Conservation (phyloP, 2,329 filamentous ascomycete genomes). For the Lasiodiplodia sp. region DNA sequence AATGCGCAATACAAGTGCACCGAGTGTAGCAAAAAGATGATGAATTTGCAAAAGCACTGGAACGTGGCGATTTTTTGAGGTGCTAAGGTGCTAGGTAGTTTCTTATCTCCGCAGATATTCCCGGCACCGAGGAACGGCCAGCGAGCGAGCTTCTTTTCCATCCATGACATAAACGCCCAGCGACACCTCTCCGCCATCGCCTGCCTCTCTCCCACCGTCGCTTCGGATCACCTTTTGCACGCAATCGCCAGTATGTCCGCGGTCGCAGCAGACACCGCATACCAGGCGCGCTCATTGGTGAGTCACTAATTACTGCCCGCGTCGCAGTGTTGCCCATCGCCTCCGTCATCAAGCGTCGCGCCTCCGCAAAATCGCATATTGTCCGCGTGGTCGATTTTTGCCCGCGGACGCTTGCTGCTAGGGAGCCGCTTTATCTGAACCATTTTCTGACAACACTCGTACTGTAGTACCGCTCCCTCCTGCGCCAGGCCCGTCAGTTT, state of each 20-base stretch:
- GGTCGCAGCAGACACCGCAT: constrained; percentile 46
- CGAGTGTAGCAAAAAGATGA: constrained; percentile 15
- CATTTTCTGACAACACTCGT: background rate
- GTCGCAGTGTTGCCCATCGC: constrained; percentile 22
- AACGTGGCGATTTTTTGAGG: constrained; percentile 9
- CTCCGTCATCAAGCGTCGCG: background rate
- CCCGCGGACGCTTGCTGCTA: background rate
- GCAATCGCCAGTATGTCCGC: constrained; percentile 30
- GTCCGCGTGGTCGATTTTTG: background rate
- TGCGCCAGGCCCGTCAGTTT: constrained; percentile 87
- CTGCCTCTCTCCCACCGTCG: background rate
- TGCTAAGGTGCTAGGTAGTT: background rate
- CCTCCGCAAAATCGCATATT: constrained; percentile 12
- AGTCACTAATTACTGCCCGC: constrained; percentile 32
- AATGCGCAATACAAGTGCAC: constrained; percentile 22
- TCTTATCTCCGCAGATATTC: constrained; percentile 22
- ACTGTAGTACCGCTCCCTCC: constrained; percentile 85
- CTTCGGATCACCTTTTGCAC: background rate
- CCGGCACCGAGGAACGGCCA: constrained; percentile 20
- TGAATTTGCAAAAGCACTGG: background rate
- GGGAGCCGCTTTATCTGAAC: too few relatives aligned
- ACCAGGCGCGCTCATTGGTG: constrained; percentile 51
- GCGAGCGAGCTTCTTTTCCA: constrained; percentile 27
- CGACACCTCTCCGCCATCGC: constrained; percentile 25
- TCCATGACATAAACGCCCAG: constrained; percentile 29